Base-by-base conservation (phyloP, 108 stramenopile genomes). In the Cylindrotheca fusiformis region DNA sequence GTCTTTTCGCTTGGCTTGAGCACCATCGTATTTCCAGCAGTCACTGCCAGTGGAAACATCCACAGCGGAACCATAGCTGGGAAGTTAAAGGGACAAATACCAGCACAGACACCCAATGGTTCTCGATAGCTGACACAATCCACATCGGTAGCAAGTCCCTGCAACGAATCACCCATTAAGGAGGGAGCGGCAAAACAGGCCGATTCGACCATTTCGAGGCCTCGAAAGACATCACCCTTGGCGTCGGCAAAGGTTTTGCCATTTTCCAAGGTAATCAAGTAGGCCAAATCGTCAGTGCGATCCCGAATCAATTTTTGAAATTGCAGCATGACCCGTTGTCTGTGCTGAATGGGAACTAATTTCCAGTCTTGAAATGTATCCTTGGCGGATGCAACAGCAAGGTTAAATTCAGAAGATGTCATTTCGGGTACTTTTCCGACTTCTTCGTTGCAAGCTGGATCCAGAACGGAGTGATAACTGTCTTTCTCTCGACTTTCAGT, bases 61-160 rank as follows among this genome's bases (percentile, higher is more conserved):
- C 96, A 97, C 18, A 93, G 71, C 0, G 96, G 93, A 33, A 97
- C 60, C 96, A 98, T 97, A 44, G 93, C 92, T 4, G 95, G 95
- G 72, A 96, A 96, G 83, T 98, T 98, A 80, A 97, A 97, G 18
- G 97, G 96, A 57, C 33, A 48, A 59, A 92, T 90, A 32, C 97
- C 95, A 24, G 96, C 95, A 59, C 83, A 84, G 2, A 98, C 96
- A 26, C 97, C 97, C 41, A 98, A 57, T 8, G 97, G 95, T 69
- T 94, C 83, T 32, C 96, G 88, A 65, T 91, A 95, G 8, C 79
- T 83, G 58, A 95, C 72, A 21, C 82, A 87, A 74, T 97, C 96
- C 36, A 96, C 54, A 48, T 82, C 90, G 45, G 49, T 54, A 5
- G 88, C 68, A 29, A 97, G 63, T 48, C 86, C 86, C 14, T 67